These are phyloP conservation scores for Lasiodiplodia hormozganensis DNA, from an alignment of 2,329 filamentous ascomycete species.

Conservation along the genomic window DNA sequence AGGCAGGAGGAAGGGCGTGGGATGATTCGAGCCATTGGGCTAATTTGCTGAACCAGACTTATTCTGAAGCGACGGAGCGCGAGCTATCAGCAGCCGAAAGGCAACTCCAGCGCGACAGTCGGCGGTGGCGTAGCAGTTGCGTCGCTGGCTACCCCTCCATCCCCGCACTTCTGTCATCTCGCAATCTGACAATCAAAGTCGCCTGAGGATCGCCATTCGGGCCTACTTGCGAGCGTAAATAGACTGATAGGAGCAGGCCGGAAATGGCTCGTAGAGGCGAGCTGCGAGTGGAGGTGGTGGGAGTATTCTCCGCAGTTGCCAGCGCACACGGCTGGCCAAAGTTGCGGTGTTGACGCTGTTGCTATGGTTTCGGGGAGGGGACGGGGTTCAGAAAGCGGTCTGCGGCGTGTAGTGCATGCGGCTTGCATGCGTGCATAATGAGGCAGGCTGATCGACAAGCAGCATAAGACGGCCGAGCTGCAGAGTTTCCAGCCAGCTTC, in stretches of 20 bases:
- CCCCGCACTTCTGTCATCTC: constrained; percentile 10
- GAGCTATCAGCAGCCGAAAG: background rate
- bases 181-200: constrained; percentile 3
- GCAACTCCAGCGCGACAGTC: background rate
- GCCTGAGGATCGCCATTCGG: constrained; percentile 4
- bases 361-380: background rate
- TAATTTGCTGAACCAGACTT: background rate
- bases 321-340: constrained; percentile 16
- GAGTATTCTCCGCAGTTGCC: constrained; percentile 21
- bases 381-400: constrained; percentile 11
- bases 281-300: constrained; percentile 9
- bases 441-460: constrained; percentile 14
- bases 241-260: constrained; percentile 13
- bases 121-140: constrained; percentile 6
- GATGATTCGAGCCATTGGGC: background rate
- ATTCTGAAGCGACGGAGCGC: background rate
- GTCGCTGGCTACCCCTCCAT: constrained; percentile 2
- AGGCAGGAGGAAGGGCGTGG: background rate
- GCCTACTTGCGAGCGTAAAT: constrained; percentile 5
- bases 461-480: constrained; percentile 6
- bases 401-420: background rate
- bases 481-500: constrained; percentile 15
- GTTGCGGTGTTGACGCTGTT: constrained; percentile 28
- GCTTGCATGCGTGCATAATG: constrained; percentile 20
- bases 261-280: background rate